A percentile compares a stretch with the other conserved stretches of the same genome.
Evolutionary conservation across 106 monocot genomes (phyloP).

Genomic region (Acorus gramineus): DNA sequence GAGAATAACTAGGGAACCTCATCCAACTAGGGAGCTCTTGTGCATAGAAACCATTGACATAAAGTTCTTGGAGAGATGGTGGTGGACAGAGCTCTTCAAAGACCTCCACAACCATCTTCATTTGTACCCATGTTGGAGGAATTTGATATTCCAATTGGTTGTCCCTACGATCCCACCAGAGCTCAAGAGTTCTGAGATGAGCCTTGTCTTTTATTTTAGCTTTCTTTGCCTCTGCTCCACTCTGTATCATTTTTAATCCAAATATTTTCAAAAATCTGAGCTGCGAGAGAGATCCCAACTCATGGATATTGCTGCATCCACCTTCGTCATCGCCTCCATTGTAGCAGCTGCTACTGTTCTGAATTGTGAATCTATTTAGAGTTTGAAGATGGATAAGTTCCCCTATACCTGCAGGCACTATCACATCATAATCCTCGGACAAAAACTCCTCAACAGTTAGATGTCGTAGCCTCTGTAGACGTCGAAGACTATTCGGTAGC

Average conservation of each 20-base stretch:
- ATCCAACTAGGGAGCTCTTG: background rate
- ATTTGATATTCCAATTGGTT: no score
- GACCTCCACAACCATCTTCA: background rate
- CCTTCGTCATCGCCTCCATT: background rate
- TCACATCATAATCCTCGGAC: background rate
- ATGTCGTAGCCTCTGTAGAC: background rate
- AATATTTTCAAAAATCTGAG: background rate
- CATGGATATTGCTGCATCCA: background rate
- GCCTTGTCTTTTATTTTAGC: background rate
- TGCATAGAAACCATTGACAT: background rate
- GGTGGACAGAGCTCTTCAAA: background rate
- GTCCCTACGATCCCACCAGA: background rate
- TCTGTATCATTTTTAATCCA: no score
- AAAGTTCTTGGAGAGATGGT: background rate
- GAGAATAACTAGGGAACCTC: background rate
- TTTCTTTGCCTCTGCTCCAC: background rate
- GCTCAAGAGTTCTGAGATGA: background rate
- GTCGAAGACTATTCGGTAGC: background rate
- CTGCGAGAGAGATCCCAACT: background rate
- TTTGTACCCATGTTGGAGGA: background rate
- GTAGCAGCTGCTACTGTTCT: no score
- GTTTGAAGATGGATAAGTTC: background rate
- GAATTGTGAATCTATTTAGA: background rate
- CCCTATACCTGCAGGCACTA: background rate
- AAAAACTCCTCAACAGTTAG: background rate